These are phyloP conservation scores for Ceratocystis colombiana DNA, from an alignment of 2,329 filamentous ascomycete genomes.

Conservation along the genomic window DNA sequence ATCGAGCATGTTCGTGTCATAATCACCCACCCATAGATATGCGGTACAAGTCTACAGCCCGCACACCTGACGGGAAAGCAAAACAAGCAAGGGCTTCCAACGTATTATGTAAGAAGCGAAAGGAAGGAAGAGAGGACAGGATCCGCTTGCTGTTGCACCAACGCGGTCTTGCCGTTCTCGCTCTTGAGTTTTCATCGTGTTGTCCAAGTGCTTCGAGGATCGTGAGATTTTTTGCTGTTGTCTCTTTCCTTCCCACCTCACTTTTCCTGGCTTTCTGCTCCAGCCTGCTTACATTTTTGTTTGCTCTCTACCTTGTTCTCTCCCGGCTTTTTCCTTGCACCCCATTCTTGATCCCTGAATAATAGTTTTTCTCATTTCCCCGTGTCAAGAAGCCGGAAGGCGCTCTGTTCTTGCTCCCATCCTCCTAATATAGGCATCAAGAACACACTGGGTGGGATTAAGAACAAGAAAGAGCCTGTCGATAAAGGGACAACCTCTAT, in stretches of 20 bases:
- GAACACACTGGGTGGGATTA: no score
- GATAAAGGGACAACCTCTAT: no score
- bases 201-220: neutral
- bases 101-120: slow-evolving; percentile 1
- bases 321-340: neutral
- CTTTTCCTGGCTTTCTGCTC: neutral
- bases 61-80: neutral
- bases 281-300: neutral
- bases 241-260: neutral
- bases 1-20: neutral
- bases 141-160: neutral
- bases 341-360: neutral
- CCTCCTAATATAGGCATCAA: neutral
- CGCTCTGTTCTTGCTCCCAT: neutral
- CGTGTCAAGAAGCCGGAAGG: neutral
- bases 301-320: neutral
- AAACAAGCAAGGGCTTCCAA: neutral
- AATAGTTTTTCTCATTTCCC: neutral
- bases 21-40: neutral
- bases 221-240: neutral
- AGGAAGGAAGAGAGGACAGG: neutral
- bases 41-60: neutral
- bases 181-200: neutral
- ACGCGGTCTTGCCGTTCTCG: slow-evolving; percentile 5
- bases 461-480: no score